phyloP scores from a whole-genome alignment of 345 rosid genomes.

The Citrus reticulata region DNA sequence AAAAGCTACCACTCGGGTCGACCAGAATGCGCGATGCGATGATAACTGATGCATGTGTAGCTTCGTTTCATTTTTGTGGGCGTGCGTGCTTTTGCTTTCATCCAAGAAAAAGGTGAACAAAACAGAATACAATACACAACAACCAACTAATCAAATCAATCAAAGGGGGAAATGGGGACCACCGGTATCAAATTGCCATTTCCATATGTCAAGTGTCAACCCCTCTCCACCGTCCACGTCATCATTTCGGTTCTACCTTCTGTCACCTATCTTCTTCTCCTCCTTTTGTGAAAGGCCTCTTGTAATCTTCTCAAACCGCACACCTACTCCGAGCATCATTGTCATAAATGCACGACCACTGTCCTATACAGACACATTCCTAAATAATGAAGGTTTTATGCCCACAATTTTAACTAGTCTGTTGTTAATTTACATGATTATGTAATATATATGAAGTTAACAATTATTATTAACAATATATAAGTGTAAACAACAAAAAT shows the following conservation, averaged over 20 bases:
- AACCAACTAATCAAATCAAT: background rate
- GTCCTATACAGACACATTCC: too few species aligned
- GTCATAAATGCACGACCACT: background rate
- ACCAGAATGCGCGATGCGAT: background rate
- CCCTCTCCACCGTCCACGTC: constrained; percentile 21
- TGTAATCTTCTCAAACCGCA: background rate
- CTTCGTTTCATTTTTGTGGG: background rate
- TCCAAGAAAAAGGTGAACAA: background rate
- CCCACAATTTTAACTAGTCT: too few species aligned
- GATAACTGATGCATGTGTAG: background rate
- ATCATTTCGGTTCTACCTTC: background rate
- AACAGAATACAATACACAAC: background rate
- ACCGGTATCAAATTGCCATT: background rate
- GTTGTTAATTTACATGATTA: too few species aligned
- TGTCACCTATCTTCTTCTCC: constrained; percentile 11
- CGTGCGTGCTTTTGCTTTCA: background rate
- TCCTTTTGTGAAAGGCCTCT: background rate
- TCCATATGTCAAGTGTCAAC: background rate
- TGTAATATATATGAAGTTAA: too few species aligned
- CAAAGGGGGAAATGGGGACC: background rate
- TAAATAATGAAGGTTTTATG: too few species aligned
- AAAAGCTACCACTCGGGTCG: background rate
- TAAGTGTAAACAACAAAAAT: too few species aligned
- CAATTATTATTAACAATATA: too few species aligned
- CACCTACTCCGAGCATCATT: background rate